Conservation (phyloP, 73 alveolate species). For the Uronychia setigera region DNA sequence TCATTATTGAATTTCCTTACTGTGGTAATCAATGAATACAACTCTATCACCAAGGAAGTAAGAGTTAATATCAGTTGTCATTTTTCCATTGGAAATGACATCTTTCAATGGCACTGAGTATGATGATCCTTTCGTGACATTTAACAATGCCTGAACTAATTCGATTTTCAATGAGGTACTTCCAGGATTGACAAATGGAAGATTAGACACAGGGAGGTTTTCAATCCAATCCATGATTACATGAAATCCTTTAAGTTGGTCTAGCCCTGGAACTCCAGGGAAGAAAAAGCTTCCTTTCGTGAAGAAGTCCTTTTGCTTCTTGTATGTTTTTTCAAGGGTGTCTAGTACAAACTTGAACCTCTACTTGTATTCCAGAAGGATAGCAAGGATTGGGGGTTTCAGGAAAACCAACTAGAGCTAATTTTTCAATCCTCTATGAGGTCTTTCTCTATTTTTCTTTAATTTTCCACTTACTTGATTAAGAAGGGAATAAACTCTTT, state of each 20-base stretch:
- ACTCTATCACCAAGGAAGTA: neutral
- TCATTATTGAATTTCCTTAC: too few relatives aligned
- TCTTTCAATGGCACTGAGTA: neutral
- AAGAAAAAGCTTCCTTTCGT: neutral
- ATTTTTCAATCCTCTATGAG: neutral
- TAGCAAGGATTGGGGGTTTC: neutral
- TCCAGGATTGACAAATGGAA: neutral
- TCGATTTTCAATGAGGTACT: neutral
- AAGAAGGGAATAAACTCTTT: neutral
- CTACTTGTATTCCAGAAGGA: neutral
- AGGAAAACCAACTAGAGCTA: neutral
- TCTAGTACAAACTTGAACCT: neutral
- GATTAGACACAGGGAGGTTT: neutral
- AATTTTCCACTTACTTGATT: neutral
- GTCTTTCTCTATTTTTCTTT: neutral
- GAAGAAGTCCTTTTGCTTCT: neutral
- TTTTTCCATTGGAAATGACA: neutral
- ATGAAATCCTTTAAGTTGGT: neutral
- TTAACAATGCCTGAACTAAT: neutral
- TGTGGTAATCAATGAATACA: neutral
- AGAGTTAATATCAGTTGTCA: neutral
- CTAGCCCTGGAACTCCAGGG: neutral
- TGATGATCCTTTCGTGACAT: neutral
- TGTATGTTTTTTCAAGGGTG: neutral
- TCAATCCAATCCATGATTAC: neutral